Conservation (phyloP, 371 early-diverging fungal species). For the Parasitella parasitica region DNA sequence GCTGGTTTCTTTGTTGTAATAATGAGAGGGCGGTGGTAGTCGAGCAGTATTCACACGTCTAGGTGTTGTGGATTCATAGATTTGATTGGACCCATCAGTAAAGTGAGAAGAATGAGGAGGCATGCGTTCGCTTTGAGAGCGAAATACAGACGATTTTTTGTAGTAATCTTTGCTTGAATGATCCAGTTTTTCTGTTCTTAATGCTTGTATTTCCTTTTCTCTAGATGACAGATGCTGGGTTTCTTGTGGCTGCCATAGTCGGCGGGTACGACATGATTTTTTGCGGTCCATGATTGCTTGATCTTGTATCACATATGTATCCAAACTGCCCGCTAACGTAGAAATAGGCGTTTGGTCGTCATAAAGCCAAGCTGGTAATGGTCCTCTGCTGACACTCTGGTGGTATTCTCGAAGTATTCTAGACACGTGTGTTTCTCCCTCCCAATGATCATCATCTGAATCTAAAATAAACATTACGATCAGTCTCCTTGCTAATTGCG, state of each 20-base stretch:
- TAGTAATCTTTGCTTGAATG: not conserved
- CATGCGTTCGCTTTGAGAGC: slow-evolving; percentile 8
- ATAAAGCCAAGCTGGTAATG: slow-evolving; percentile 31
- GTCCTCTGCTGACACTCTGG: slow-evolving; percentile 31
- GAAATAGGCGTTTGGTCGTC: slow-evolving; percentile 22
- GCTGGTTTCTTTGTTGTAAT: not conserved
- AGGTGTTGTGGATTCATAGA: not conserved
- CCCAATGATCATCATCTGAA: slow-evolving; percentile 57
- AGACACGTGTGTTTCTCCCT: slow-evolving; percentile 59
- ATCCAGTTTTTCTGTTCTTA: not conserved
- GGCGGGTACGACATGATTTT: not conserved
- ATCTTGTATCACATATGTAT: not conserved
- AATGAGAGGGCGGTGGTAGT: not conserved
- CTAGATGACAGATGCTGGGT: not conserved
- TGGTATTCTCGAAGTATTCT: slow-evolving; percentile 51
- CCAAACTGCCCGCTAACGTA: not conserved
- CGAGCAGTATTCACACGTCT: not conserved
- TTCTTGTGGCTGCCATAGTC: slow-evolving; percentile 5
- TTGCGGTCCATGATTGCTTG: not conserved
- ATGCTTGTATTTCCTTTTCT: slow-evolving; percentile 5
- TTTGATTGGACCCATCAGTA: not conserved
- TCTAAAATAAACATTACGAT: slow-evolving; percentile 32
- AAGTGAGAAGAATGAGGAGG: not conserved
- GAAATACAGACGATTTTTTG: not conserved
- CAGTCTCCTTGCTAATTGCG: not conserved